These are phyloP conservation scores for Exophiala sp. DNA, from an alignment of 2,329 filamentous ascomycete genomes.

Conservation along the genomic window DNA sequence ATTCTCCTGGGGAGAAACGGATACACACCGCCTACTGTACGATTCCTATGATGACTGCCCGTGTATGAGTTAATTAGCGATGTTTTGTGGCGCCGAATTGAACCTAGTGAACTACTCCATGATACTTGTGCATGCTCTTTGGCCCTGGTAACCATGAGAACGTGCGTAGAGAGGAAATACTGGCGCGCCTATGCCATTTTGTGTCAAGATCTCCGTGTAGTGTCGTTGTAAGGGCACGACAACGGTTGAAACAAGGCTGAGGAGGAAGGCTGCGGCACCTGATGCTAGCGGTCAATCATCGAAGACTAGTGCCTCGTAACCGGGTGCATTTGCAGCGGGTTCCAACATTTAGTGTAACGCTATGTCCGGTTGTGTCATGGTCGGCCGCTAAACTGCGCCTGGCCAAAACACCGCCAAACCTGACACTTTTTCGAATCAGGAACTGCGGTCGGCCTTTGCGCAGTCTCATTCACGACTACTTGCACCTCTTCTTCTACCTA, in stretches of 20 bases:
- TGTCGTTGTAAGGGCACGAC: neutral
- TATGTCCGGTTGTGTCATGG: neutral
- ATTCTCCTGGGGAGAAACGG: neutral
- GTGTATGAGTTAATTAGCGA: neutral
- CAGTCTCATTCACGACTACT: neutral
- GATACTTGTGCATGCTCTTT: too few relatives aligned
- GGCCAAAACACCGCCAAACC: constrained; percentile 5
- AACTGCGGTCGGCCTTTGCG: constrained; percentile 1
- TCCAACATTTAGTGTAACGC: neutral
- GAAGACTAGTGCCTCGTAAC: neutral
- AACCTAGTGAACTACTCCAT: too few relatives aligned
- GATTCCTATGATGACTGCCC: neutral
- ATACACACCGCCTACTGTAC: neutral
- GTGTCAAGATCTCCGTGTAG: too few relatives aligned
- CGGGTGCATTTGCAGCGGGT: constrained; percentile 5
- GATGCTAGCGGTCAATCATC: neutral
- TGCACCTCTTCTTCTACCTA: constrained; percentile 7
- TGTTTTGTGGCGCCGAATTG: neutral
- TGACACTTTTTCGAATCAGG: constrained; percentile 9
- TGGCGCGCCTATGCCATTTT: too few relatives aligned
- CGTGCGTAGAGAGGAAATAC: too few relatives aligned
- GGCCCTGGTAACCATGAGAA: neutral
- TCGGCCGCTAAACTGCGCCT: constrained; percentile 5
- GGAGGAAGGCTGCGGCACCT: neutral
- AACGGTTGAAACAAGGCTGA: too few relatives aligned